Evolutionary conservation across 176 grass and related monocot genomes (phyloP).

Genomic region (Phoenix dactylifera): DNA sequence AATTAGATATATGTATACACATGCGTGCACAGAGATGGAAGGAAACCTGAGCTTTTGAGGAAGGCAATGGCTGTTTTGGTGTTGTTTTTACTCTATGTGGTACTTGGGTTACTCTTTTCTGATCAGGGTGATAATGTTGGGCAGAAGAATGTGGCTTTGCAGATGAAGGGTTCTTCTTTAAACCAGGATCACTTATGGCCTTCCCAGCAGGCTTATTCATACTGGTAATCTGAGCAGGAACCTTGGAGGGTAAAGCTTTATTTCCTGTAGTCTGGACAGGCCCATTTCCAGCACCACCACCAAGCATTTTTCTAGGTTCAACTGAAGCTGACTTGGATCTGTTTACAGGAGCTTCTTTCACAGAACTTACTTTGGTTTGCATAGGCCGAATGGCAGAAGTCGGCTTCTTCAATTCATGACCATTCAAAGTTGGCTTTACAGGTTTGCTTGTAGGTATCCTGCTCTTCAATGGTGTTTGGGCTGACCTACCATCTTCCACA

Average conservation of each 20-base stretch:
- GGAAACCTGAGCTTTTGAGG: slow-evolving; percentile 45
- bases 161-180: slow-evolving; percentile 25
- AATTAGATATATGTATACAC: too few relatives aligned
- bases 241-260: slow-evolving; percentile 22
- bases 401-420: slow-evolving; percentile 30
- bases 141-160: slow-evolving; percentile 26
- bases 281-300: slow-evolving; percentile 7
- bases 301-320: slow-evolving; percentile 16
- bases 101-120: slow-evolving; percentile 27
- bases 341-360: slow-evolving; percentile 7
- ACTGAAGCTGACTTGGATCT: slow-evolving; percentile 16
- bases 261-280: slow-evolving; percentile 1
- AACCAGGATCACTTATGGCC: slow-evolving; percentile 18
- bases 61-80: slow-evolving; percentile 18
- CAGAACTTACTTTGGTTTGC: slow-evolving; percentile 21
- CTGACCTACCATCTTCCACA: slow-evolving; percentile 18
- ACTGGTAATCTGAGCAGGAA: slow-evolving; percentile 39
- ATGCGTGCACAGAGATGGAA: neutral
- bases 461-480: slow-evolving; percentile 3
- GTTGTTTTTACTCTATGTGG: slow-evolving; percentile 15
- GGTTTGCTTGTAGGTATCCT: slow-evolving; percentile 6
- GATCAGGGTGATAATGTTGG: slow-evolving; percentile 19
- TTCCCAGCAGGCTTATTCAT: slow-evolving; percentile 1
- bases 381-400: slow-evolving; percentile 21
- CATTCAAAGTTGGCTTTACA: slow-evolving; percentile 6